These are phyloP conservation scores for Hyaloscypha finlandica DNA, from an alignment of 495 filamentous ascomycete species.

Conservation along the genomic window DNA sequence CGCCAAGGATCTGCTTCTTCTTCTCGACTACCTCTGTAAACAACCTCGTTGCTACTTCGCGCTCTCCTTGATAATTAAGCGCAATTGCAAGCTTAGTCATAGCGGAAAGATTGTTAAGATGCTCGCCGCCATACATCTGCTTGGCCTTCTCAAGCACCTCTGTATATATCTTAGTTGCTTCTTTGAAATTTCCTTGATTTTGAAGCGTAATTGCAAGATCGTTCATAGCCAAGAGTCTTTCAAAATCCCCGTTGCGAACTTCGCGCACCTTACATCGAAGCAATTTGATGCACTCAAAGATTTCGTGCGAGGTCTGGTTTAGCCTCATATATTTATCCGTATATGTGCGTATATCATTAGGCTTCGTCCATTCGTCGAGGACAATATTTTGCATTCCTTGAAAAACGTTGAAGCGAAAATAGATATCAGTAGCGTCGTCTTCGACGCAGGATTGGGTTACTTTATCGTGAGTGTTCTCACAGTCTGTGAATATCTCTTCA, in stretches of 20 bases:
- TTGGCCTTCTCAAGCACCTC: neutral
- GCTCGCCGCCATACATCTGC: neutral
- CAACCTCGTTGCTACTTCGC: too few species aligned
- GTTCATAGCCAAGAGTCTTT: neutral
- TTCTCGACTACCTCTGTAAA: too few species aligned
- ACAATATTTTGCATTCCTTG: neutral
- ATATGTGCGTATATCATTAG: neutral
- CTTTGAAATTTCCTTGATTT: neutral
- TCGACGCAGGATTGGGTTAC: too few species aligned
- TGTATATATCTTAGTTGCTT: neutral
- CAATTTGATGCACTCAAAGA: too few species aligned
- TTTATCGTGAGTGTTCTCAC: neutral
- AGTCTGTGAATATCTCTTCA: neutral
- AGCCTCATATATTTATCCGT: neutral
- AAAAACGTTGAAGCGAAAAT: neutral
- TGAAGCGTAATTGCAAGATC: too few species aligned
- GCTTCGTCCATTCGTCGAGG: neutral
- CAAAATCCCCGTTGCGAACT: neutral
- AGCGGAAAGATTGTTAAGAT: too few species aligned
- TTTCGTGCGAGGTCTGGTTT: too few species aligned
- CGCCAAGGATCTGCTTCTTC: too few species aligned
- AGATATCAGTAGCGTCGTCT: neutral
- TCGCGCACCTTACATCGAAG: neutral
- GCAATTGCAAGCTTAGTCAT: too few species aligned
- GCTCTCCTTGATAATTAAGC: too few species aligned